phyloP scores from a whole-genome alignment of 106 monocot genomes.

The Dendrobium huoshanense region DNA sequence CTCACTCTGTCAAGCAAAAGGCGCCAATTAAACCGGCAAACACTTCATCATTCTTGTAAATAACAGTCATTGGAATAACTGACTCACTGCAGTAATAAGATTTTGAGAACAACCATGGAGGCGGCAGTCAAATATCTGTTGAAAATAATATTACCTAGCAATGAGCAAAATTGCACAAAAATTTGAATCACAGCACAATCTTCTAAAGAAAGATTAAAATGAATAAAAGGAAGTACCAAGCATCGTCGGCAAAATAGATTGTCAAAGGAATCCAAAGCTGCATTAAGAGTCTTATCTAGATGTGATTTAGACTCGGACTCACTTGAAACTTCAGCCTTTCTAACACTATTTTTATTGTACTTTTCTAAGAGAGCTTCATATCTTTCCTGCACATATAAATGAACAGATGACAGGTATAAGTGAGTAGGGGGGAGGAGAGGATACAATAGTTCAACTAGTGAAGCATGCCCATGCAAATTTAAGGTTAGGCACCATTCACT shows the following conservation, averaged over 20 bases:
- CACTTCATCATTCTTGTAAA: slow-evolving; percentile 10
- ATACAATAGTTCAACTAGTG: background rate
- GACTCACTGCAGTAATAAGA: slow-evolving; percentile 69
- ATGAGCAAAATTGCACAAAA: slow-evolving; percentile 4
- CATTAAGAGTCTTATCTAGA: slow-evolving; percentile 64
- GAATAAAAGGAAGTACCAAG: slow-evolving; percentile 41
- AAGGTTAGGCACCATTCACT: background rate
- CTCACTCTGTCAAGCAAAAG: slow-evolving; percentile 69
- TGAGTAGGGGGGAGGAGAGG: too few species aligned
- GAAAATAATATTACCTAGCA: slow-evolving; percentile 1
- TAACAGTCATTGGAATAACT: slow-evolving; percentile 4
- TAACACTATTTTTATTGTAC: slow-evolving; percentile 25
- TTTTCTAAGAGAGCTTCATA: slow-evolving; percentile 50
- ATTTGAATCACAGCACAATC: background rate
- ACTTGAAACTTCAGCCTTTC: slow-evolving; percentile 21
- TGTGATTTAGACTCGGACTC: slow-evolving; percentile 22
- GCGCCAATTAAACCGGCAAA: slow-evolving; percentile 19
- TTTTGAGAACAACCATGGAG: slow-evolving; percentile 94
- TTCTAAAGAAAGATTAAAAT: background rate
- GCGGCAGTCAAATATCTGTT: slow-evolving; percentile 83
- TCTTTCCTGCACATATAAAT: slow-evolving; percentile 57
- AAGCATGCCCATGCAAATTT: background rate
- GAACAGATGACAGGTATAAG: background rate
- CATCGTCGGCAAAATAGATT: slow-evolving; percentile 96
- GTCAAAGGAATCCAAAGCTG: slow-evolving; percentile 93